Evolutionary conservation across 75 land plant genomes (phyloP).

Genomic region (Pinus albicaulis): DNA sequence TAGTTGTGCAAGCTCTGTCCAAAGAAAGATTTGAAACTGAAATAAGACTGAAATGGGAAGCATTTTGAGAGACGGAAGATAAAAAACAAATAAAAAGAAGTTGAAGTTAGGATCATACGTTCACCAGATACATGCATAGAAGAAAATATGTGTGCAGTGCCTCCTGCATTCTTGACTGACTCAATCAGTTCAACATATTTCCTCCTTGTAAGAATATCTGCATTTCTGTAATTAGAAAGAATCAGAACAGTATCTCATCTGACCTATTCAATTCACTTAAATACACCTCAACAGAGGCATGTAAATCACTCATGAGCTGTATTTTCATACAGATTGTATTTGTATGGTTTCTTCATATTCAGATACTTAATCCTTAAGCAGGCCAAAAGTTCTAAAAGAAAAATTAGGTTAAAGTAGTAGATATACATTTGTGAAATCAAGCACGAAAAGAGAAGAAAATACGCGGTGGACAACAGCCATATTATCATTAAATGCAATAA

Average conservation of each 20-base stretch:
- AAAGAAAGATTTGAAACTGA: neutral
- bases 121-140: constrained; percentile 97
- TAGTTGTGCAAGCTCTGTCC: constrained; percentile 72
- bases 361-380: neutral
- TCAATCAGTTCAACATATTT: constrained; percentile 84
- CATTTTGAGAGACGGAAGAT: neutral
- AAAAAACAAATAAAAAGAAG: neutral
- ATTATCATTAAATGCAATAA: neutral
- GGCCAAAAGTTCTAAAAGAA: neutral
- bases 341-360: neutral
- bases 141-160: constrained; percentile 78
- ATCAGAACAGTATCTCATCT: neutral
- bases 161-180: constrained; percentile 85
- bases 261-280: neutral
- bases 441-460: neutral
- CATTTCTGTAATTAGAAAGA: constrained; percentile 44
- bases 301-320: constrained; percentile 4
- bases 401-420: neutral
- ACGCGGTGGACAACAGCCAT: neutral
- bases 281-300: neutral
- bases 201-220: constrained; percentile 62
- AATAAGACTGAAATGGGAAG: neutral
- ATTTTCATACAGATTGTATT: neutral
- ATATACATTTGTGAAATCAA: neutral
- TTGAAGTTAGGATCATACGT: constrained; percentile 44